phyloP scores from a whole-genome alignment of 225 moss, liverwort and hornwort genomes.

The Climacium dendroides region DNA sequence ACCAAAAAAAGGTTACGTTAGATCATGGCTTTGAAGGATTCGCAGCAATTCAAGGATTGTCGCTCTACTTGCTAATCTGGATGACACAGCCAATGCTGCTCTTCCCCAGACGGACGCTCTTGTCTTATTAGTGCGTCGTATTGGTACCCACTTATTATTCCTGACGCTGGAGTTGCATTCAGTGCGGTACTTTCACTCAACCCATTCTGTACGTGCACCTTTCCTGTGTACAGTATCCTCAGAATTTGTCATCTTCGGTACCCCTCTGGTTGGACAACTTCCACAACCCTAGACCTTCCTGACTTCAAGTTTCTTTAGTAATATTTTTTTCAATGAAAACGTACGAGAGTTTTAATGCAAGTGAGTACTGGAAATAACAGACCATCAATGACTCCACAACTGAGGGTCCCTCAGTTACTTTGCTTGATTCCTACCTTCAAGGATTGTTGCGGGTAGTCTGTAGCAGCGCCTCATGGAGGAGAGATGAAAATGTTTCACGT shows the following conservation, averaged over 20 bases:
- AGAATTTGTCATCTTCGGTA: background rate
- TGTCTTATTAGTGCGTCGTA: background rate
- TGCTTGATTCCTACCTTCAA: background rate
- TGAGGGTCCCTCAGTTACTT: background rate
- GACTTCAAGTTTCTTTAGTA: background rate
- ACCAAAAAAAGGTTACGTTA: background rate
- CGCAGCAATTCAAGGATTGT: background rate
- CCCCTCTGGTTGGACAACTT: no score
- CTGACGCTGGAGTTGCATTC: background rate
- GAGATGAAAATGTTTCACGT: no score
- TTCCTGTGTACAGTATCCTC: background rate
- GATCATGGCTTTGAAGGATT: background rate
- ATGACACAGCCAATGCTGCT: background rate
- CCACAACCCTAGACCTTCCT: background rate
- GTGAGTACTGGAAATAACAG: background rate
- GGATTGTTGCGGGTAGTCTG: no score
- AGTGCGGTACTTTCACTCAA: background rate
- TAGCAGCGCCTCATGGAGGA: no score
- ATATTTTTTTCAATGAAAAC: background rate
- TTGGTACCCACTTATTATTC: background rate
- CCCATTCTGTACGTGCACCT: background rate
- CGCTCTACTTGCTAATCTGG: background rate
- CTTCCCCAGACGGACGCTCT: background rate
- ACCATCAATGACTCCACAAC: no score
- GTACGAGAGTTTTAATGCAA: background rate